Evolutionary conservation across 768 basidiomycete genomes (phyloP).

Genomic region (Amanita fuliginea): DNA sequence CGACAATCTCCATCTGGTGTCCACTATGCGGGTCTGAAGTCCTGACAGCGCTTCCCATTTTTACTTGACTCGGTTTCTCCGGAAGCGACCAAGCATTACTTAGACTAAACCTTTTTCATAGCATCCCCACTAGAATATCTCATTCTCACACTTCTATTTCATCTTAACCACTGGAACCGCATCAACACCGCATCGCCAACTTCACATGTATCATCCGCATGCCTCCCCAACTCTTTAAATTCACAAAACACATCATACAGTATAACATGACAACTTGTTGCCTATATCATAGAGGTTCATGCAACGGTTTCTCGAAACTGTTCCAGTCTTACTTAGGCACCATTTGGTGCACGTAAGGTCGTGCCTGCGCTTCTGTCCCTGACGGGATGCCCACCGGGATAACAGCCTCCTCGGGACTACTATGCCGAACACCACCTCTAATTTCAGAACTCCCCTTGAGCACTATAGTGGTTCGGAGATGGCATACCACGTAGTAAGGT

Average conservation of each 20-base stretch:
- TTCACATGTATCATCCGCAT: neutral
- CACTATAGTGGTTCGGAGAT: too few relatives aligned
- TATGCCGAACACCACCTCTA: neutral
- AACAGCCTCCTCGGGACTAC: neutral
- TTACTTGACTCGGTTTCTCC: neutral
- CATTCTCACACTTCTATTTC: neutral
- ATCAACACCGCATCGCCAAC: neutral
- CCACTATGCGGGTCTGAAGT: neutral
- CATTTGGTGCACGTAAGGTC: neutral
- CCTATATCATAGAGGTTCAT: neutral
- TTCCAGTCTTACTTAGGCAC: neutral
- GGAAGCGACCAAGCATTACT: slow-evolving; percentile 1
- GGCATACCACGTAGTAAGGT: too few relatives aligned
- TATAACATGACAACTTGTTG: neutral
- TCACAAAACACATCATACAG: neutral
- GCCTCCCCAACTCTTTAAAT: neutral
- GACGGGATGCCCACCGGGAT: neutral
- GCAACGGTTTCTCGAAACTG: neutral
- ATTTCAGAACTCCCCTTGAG: neutral
- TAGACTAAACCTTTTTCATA: slow-evolving; percentile 1
- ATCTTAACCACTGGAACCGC: neutral
- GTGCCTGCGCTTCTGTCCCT: neutral
- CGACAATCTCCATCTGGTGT: slow-evolving; percentile 13
- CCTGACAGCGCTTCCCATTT: too few relatives aligned
- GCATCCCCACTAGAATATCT: neutral